These are phyloP conservation scores for Aspergillus mulundensis DNA, from an alignment of 495 filamentous ascomycete species.

Conservation along the genomic window DNA sequence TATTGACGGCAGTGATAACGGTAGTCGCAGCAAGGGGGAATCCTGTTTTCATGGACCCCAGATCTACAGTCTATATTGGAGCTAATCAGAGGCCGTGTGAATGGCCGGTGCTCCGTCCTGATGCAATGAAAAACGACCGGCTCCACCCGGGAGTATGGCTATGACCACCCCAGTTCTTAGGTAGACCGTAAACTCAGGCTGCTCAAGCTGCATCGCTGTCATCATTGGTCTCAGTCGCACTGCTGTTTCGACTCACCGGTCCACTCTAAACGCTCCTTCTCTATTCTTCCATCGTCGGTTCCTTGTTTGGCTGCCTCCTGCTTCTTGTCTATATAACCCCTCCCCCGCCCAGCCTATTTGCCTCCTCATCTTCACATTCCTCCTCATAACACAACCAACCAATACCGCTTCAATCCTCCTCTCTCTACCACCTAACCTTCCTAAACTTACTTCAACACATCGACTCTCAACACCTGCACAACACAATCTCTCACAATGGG, in stretches of 20 bases:
- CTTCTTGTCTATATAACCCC: conserved; percentile 11
- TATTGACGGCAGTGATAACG: neutral
- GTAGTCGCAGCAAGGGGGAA: conserved; percentile 6
- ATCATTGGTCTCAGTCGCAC: neutral
- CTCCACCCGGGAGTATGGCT: conserved; percentile 7
- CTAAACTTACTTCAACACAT: neutral
- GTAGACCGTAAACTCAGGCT: too few species aligned
- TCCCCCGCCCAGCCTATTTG: neutral
- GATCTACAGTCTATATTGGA: neutral
- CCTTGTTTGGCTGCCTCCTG: neutral
- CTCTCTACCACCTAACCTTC: conserved; percentile 6
- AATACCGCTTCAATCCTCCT: neutral
- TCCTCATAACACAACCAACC: neutral
- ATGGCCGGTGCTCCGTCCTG: neutral
- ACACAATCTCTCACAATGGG: conserved; percentile 42
- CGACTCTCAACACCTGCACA: neutral
- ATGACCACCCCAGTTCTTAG: conserved; percentile 3
- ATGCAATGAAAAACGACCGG: neutral
- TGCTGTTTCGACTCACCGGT: conserved; percentile 15
- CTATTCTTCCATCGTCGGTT: conserved; percentile 7
- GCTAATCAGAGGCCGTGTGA: conserved; percentile 7
- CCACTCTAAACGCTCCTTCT: conserved; percentile 1
- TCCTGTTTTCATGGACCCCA: conserved; percentile 14
- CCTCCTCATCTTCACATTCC: conserved; percentile 6
- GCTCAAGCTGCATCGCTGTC: neutral